Conservation (phyloP, 2,329 filamentous ascomycete genomes). For the Colletotrichum tabaci region DNA sequence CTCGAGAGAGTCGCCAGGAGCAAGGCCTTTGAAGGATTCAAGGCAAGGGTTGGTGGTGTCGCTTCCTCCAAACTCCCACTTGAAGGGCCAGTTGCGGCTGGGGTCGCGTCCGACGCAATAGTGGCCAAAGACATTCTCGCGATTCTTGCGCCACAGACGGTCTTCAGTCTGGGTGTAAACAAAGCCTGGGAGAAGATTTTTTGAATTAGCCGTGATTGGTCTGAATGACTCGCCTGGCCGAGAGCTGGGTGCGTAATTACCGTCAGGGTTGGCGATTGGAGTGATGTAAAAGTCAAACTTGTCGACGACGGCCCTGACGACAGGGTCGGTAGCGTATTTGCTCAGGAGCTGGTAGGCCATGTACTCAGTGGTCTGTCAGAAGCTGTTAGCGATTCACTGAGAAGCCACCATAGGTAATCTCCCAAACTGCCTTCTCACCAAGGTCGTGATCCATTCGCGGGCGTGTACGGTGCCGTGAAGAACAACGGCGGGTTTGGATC, state of each 20-base stretch:
- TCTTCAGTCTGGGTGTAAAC: constrained; percentile 61
- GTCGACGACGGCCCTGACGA: constrained; percentile 62
- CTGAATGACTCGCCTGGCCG: too few relatives aligned
- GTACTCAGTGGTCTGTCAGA: constrained; percentile 58
- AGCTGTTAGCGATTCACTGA: constrained; percentile 46
- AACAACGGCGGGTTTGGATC: constrained; percentile 65
- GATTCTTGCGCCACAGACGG: constrained; percentile 69
- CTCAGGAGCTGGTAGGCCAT: constrained; percentile 62
- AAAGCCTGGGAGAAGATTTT: constrained; percentile 54
- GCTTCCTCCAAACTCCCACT: constrained; percentile 62
- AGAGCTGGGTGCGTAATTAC: constrained; percentile 43
- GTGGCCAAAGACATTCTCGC: constrained; percentile 53
- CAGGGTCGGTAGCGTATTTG: constrained; percentile 51
- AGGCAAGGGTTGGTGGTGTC: constrained; percentile 64
- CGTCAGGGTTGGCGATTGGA: constrained; percentile 65
- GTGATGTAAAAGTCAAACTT: constrained; percentile 71
- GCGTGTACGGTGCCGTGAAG: constrained; percentile 68
- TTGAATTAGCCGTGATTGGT: background rate
- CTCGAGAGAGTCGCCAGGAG: constrained; percentile 61
- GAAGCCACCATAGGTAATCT: accelerated
- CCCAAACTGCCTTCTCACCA: constrained; percentile 64
- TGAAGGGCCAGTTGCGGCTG: constrained; percentile 69
- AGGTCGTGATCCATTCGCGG: constrained; percentile 68
- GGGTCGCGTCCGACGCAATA: constrained; percentile 66
- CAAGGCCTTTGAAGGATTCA: constrained; percentile 60